Evolutionary conservation across 495 filamentous ascomycete genomes (phyloP).

Genomic region (Aspergillus heteromorphus): DNA sequence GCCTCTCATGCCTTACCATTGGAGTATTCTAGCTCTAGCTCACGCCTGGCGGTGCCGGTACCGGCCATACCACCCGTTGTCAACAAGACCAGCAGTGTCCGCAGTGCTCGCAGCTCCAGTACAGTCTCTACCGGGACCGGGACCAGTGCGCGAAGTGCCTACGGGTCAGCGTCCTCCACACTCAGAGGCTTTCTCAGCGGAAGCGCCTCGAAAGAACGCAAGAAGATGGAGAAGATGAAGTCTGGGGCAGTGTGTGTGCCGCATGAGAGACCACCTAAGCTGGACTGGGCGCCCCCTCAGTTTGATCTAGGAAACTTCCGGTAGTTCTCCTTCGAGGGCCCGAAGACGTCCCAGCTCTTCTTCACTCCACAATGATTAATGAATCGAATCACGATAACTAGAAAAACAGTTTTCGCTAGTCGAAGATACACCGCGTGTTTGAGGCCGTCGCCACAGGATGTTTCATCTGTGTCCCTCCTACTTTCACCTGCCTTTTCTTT

Average conservation of each 20-base stretch:
- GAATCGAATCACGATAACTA: constrained; percentile 8
- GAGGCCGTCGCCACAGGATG: not conserved
- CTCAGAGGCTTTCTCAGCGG: constrained; percentile 34
- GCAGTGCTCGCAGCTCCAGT: constrained; percentile 39
- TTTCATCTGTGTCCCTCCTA: constrained; percentile 1
- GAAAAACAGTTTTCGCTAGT: constrained; percentile 13
- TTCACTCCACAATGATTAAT: constrained; percentile 11
- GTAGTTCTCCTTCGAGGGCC: constrained; percentile 10
- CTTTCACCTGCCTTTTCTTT: not conserved
- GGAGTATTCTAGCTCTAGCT: constrained; percentile 20
- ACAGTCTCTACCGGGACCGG: constrained; percentile 36
- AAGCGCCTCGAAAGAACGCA: constrained; percentile 28
- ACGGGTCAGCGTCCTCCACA: constrained; percentile 37
- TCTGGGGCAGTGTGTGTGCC: constrained; percentile 27
- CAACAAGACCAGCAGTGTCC: constrained; percentile 34
- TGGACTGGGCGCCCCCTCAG: constrained; percentile 42
- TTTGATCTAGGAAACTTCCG: constrained; percentile 33
- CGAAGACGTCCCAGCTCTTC: not conserved
- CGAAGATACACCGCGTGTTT: constrained; percentile 5
- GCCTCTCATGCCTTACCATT: constrained; percentile 19
- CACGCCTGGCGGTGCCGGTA: constrained; percentile 32
- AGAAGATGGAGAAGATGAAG: constrained; percentile 28
- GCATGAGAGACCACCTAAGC: constrained; percentile 31
- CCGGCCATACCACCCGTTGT: constrained; percentile 27
- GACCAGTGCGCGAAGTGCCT: constrained; percentile 36